Base-by-base conservation (phyloP, 164 flowering plant species). In the Paratinospora sagittata region DNA sequence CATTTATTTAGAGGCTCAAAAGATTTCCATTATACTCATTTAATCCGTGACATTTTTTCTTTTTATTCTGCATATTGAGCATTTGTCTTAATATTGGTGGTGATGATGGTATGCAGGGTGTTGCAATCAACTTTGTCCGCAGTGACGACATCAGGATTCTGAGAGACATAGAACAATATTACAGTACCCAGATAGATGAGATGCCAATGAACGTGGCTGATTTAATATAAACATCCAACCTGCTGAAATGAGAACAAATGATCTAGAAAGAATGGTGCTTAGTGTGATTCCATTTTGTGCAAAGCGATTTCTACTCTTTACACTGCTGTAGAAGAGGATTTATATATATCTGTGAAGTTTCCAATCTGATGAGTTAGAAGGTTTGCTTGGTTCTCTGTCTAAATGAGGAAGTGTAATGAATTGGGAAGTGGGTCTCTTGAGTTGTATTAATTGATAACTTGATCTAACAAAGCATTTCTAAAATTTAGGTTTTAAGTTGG, bases 141-240 rank as follows among this genome's bases (percentile, higher is more conserved):
- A 89, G 82, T 55, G 98, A 95, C 43, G 98, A 95, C 72, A 95
- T 95, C 81, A 92, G 87, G 87, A 92, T 95, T 70, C 77, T 92
- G 41, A 85, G 98, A 80, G 97, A 95, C 70, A 95, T 95, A 55
- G 98, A 95, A 84, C 97, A 95, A 79, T 95, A 90, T 75, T 95
- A 92, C 86, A 95, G 97, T 73, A 95, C 98, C 16, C 98, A 95
- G 80, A 95, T 95, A 37, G 97, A 95, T 72, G 98, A 95, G 78
- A 92, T 95, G 98, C 98, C 98, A 8, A 92, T 92, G 98, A 92
- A 95, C 74, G 94, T 95, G 36, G 97, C 92, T 43, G 98, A 92
- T 83, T 79, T 95, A 52, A 86, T 94, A 60, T 93, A 77, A 89
- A 63, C 11, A 65, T 8, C 47, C 3, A 30, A 4, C 61, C 10